Percentiles rank a stretch among this genome's conserved stretches.
phyloP scores from a whole-genome alignment of 345 rosid genomes.

The Turnera subulata region DNA sequence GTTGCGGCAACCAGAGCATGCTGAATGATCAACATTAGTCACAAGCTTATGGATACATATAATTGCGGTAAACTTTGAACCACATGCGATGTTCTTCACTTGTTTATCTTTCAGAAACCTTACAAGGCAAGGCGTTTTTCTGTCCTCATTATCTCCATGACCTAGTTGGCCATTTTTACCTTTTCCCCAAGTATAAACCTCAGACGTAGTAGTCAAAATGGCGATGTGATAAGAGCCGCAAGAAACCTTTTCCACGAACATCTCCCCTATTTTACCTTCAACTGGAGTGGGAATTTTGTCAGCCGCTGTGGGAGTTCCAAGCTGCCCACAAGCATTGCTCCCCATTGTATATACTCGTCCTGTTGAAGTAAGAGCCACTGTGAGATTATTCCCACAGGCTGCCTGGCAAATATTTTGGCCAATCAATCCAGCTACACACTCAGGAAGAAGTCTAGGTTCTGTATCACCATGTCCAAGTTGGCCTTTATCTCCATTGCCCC shows the following conservation, averaged over 20 bases:
- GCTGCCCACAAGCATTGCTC: constrained; percentile 62
- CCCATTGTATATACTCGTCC: constrained; percentile 90
- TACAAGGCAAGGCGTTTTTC: constrained; percentile 51
- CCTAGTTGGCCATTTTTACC: constrained; percentile 82
- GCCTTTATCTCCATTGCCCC: constrained; percentile 83
- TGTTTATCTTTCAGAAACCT: constrained; percentile 65
- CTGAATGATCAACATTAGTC: constrained; percentile 58
- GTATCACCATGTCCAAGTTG: constrained; percentile 77
- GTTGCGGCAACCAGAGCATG: constrained; percentile 78
- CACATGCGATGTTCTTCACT: constrained; percentile 67
- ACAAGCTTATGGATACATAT: constrained; percentile 72
- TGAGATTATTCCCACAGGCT: constrained; percentile 68
- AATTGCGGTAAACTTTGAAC: constrained; percentile 72
- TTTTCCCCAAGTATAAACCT: constrained; percentile 86
- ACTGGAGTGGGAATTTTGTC: constrained; percentile 56
- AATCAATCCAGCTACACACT: constrained; percentile 39
- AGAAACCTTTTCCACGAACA: constrained; percentile 59
- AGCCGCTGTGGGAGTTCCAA: constrained; percentile 55
- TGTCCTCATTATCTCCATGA: constrained; percentile 63
- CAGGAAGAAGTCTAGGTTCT: constrained; percentile 56
- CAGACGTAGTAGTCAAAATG: constrained; percentile 55
- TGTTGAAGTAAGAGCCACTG: constrained; percentile 58
- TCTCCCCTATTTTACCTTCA: constrained; percentile 46
- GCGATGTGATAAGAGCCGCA: constrained; percentile 87
- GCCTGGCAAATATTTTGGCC: constrained; percentile 52